Conservation (phyloP, 2,329 filamentous ascomycete genomes). For the Microdochium bolleyi region DNA sequence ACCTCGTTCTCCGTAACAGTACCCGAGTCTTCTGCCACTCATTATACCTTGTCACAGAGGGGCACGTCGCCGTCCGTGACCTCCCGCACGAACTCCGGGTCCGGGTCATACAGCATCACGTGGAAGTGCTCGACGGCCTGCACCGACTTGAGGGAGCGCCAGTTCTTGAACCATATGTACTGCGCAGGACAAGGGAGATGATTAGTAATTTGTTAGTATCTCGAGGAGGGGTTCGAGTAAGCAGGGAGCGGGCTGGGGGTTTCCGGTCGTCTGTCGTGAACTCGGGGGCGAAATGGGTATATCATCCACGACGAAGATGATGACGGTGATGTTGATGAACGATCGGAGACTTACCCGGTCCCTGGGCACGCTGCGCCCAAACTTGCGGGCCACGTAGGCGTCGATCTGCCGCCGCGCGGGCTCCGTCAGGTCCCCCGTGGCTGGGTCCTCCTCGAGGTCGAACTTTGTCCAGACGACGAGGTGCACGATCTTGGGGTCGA, state of each 20-base stretch:
- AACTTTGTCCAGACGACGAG: slow-evolving; percentile 94
- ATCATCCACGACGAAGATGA: too few species aligned
- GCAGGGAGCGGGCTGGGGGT: too few species aligned
- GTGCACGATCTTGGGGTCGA: slow-evolving; percentile 72
- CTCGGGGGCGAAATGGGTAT: slow-evolving; percentile 24
- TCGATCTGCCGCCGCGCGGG: slow-evolving; percentile 58
- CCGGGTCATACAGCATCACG: slow-evolving; percentile 78
- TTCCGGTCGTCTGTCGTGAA: slow-evolving; percentile 1
- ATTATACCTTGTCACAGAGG: slow-evolving; percentile 38
- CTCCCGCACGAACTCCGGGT: slow-evolving; percentile 57
- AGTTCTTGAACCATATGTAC: slow-evolving; percentile 80
- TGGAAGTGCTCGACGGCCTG: slow-evolving; percentile 90
- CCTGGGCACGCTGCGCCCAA: slow-evolving; percentile 43
- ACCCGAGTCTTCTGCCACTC: too few species aligned
- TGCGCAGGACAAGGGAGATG: slow-evolving; percentile 7
- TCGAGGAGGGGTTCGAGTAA: too few species aligned
- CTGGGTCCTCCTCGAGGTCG: slow-evolving; percentile 58
- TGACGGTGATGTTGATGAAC: neutral
- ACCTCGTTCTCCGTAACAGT: too few species aligned
- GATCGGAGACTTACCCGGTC: slow-evolving; percentile 42
- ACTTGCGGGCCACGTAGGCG: slow-evolving; percentile 59
- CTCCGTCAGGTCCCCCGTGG: slow-evolving; percentile 59
- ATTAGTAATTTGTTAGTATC: too few species aligned
- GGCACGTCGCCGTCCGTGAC: slow-evolving; percentile 71
- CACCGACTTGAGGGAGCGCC: slow-evolving; percentile 76